Conservation (phyloP, 495 filamentous ascomycete species). For the Chaetomium cochliodes region DNA sequence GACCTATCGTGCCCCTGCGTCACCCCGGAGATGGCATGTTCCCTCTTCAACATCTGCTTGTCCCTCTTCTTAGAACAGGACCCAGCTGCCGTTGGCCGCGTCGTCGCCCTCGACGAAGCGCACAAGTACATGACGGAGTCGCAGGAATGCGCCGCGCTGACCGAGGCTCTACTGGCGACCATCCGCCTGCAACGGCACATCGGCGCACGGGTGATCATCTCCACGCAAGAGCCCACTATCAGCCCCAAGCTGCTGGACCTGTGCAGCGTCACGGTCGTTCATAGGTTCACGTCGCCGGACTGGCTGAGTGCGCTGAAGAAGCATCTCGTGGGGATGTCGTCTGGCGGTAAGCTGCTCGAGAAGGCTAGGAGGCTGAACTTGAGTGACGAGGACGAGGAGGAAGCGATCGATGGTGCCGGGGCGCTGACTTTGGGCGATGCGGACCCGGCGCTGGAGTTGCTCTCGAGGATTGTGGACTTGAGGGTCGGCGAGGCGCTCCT, state of each 20-base stretch:
- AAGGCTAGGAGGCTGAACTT: conserved; percentile 18
- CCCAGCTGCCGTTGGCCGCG: conserved; percentile 37
- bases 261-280: conserved; percentile 70
- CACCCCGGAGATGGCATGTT: conserved; percentile 62
- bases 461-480: conserved; percentile 58
- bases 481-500: conserved; percentile 63
- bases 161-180: conserved; percentile 59
- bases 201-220: conserved; percentile 63
- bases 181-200: conserved; percentile 73
- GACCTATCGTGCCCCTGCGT: conserved; percentile 75
- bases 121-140: conserved; percentile 46
- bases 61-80: conserved; percentile 58
- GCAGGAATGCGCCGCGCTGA: conserved; percentile 53
- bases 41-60: conserved; percentile 67
- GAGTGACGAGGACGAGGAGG: conserved; percentile 9
- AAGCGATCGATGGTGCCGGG: conserved; percentile 6
- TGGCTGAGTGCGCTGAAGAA: conserved; percentile 63
- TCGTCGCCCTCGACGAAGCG: conserved; percentile 44
- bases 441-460: conserved; percentile 44
- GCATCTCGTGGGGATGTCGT: conserved; percentile 58
- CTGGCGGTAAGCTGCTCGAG: conserved; percentile 27
- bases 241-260: conserved; percentile 66
- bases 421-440: conserved; percentile 25
- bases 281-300: conserved; percentile 68
- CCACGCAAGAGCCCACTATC: conserved; percentile 79